These are phyloP conservation scores for Aphanomyces euteiches DNA, from an alignment of 352 stramenopile genomes.

Conservation along the genomic window DNA sequence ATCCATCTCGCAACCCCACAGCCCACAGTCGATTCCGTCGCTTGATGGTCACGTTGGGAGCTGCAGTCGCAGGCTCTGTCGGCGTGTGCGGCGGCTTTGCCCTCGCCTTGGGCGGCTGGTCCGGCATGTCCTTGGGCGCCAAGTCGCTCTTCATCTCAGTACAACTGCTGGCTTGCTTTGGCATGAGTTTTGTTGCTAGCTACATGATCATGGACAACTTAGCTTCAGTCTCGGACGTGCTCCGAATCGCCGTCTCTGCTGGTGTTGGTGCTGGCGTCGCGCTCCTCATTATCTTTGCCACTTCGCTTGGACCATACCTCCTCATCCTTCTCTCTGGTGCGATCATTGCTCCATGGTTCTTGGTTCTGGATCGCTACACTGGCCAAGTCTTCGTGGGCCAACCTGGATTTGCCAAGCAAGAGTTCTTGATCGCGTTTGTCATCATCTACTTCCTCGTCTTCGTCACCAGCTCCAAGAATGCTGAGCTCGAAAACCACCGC, in stretches of 20 bases:
- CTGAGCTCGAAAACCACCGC: constrained; percentile 81
- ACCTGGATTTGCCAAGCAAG: constrained; percentile 76
- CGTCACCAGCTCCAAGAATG: constrained; percentile 67
- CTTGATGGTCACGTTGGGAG: constrained; percentile 23
- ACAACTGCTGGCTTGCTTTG: constrained; percentile 77
- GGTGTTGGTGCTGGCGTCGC: constrained; percentile 62
- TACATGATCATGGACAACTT: constrained; percentile 67
- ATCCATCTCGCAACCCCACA: neutral
- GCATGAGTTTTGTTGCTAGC: constrained; percentile 66
- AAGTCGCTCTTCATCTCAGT: constrained; percentile 78
- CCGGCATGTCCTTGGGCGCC: constrained; percentile 72
- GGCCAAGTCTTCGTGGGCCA: constrained; percentile 52
- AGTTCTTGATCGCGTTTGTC: constrained; percentile 84
- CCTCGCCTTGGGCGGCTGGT: constrained; percentile 79
- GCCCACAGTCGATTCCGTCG: neutral
- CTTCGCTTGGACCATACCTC: constrained; percentile 60
- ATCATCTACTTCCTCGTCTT: constrained; percentile 86
- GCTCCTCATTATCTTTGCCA: constrained; percentile 72
- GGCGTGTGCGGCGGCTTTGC: constrained; percentile 75
- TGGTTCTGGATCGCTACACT: constrained; percentile 63
- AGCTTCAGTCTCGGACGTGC: constrained; percentile 59
- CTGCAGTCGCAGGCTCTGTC: constrained; percentile 40
- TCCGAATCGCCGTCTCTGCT: constrained; percentile 55
- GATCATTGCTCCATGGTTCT: constrained; percentile 64
- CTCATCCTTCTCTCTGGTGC: constrained; percentile 62